phyloP scores from a whole-genome alignment of 441 rosid species.

The Hypseocharis bilobata region DNA sequence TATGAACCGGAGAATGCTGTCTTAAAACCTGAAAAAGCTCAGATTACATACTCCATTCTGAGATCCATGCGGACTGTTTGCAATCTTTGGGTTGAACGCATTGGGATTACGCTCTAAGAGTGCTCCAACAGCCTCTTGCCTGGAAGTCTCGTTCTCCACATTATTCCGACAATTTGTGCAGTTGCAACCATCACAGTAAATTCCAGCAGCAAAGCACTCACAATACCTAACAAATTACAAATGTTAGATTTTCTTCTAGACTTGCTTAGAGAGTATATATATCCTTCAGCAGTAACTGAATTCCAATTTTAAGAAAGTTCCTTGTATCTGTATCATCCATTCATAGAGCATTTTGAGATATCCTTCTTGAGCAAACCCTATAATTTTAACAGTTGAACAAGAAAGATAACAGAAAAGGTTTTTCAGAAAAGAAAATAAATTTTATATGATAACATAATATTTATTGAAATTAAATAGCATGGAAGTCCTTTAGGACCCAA shows the following conservation, averaged over 20 bases:
- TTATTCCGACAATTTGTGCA: constrained; percentile 70
- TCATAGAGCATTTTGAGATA: background rate
- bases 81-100: constrained; percentile 87
- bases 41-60: constrained; percentile 41
- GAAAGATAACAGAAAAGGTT: background rate
- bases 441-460: background rate
- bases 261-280: too few relatives aligned
- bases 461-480: background rate
- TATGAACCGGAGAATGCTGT: background rate
- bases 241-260: background rate
- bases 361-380: background rate
- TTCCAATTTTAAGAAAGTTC: background rate
- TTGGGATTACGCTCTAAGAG: constrained; percentile 70
- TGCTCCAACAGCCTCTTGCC: constrained; percentile 64
- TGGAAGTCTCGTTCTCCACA: constrained; percentile 57
- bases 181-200: constrained; percentile 79
- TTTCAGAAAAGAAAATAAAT: background rate
- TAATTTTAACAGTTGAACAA: background rate
- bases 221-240: constrained; percentile 51
- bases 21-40: background rate
- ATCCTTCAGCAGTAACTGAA: too few relatives aligned
- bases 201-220: constrained; percentile 87
- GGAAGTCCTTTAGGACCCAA: background rate
- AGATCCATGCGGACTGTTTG: constrained; percentile 64
- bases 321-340: background rate